Base-by-base conservation (phyloP, 805 yeast genomes). In the Wickerhamiella nectarea region DNA sequence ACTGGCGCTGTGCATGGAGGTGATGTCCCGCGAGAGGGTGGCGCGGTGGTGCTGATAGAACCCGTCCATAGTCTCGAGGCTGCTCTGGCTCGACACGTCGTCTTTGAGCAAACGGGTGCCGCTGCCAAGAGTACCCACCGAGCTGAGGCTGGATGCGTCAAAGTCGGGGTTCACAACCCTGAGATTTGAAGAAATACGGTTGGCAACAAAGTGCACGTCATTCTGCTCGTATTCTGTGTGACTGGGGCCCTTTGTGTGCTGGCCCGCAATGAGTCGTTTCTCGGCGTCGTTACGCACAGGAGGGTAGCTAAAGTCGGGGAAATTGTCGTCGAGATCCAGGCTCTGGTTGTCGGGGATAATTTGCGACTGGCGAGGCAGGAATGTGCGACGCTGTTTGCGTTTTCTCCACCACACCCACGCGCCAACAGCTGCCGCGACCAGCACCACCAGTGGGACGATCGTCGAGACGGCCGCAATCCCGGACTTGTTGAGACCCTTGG, bases 121-220 rank as follows among this genome's bases (percentile, higher is more conserved):
- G 3, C 38, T 31, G 9, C 25, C 28, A 20, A 34, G 34, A 18
- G 38, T 34, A 12, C 38, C 44, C 6, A 9, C 26, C 18, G 34
- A 29, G 22, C 24, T 22, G 8, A 37, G 22, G 35, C 22, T 11
- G n/a, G 31, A 29, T n/a, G 41, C 19, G 22, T 36, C 34, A 11
- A 49, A 17, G 51, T 74, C 80, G 0, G 87, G 87, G 53, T 80
- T 80, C 38, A 74, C 68, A 29, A 80, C 74, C 28, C 80, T 58
- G 36, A 80, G 61, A 43, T 70, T 69, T 1, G 79, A 69, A 46
- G 82, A 63, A 50, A 85, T 63, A 54, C 72, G 74, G 12, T 81
- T 74, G 47, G 80, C 85, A 47, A 80, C 59, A 7, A 80, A 80
- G 57, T 80, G 87, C 2, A 78, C 87, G 49, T 80, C 86, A 19